Evolutionary conservation across 805 yeast species (phyloP).

Genomic region (Metschnikowia dekortorum): DNA sequence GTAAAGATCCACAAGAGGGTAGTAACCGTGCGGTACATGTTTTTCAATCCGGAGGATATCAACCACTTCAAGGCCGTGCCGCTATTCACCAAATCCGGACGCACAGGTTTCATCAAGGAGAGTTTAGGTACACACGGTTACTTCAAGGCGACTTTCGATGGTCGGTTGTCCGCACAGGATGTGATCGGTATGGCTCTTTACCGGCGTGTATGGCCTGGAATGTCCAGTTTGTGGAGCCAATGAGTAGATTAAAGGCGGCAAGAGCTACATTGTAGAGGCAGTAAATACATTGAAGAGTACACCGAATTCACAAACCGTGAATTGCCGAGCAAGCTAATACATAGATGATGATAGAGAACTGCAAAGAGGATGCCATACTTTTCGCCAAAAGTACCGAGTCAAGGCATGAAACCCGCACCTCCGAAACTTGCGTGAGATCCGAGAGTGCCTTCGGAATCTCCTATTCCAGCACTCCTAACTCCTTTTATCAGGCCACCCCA

Average conservation of each 20-base stretch:
- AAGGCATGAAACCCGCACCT: too few species aligned
- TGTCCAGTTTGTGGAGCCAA: constrained; percentile 28
- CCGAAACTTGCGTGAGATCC: too few species aligned
- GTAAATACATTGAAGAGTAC: too few species aligned
- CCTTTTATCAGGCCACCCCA: too few species aligned
- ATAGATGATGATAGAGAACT: too few species aligned
- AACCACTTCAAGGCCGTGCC: constrained; percentile 88
- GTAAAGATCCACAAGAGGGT: constrained; percentile 90
- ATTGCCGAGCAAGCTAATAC: too few species aligned
- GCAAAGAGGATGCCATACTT: too few species aligned
- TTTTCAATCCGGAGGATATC: constrained; percentile 87
- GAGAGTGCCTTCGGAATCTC: too few species aligned
- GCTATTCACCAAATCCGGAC: constrained; percentile 85
- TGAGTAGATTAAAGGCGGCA: neutral
- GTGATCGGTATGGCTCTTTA: constrained; percentile 89
- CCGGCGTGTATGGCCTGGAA: constrained; percentile 88
- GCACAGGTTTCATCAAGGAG: constrained; percentile 92
- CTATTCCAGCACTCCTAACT: too few species aligned
- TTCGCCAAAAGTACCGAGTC: too few species aligned
- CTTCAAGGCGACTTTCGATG: constrained; percentile 93
- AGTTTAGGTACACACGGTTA: constrained; percentile 97
- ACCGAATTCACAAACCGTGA: too few species aligned
- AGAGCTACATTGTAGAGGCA: too few species aligned
- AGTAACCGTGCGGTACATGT: constrained; percentile 94
- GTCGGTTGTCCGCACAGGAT: constrained; percentile 86